Percentiles rank a stretch among this genome's conserved stretches.
These are phyloP conservation scores for Peniophora sp. DNA, from an alignment of 1,284 basidiomycete species.

Conservation along the genomic window DNA sequence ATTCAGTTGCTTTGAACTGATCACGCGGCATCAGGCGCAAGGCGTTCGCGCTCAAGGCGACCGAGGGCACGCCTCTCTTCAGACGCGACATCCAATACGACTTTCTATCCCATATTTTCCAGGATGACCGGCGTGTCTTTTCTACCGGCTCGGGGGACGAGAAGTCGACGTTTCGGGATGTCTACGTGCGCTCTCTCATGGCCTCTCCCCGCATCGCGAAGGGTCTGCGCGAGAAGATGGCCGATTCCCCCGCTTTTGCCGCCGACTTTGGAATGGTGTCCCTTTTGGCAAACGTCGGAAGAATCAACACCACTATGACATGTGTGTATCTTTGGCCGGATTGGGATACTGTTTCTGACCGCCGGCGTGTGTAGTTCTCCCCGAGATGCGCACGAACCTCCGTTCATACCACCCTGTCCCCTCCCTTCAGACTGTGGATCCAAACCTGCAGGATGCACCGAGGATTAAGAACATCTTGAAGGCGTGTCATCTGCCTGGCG, in stretches of 20 bases:
- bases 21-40: slow-evolving; percentile 31
- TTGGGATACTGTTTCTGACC: background rate
- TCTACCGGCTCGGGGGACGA: slow-evolving; percentile 26
- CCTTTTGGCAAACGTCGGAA: slow-evolving; percentile 72
- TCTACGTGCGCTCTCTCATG: slow-evolving; percentile 68
- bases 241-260: slow-evolving; percentile 54
- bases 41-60: slow-evolving; percentile 44
- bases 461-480: slow-evolving; percentile 73
- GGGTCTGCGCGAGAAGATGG: slow-evolving; percentile 63
- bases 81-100: slow-evolving; percentile 71
- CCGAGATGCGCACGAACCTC: slow-evolving; percentile 77
- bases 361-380: slow-evolving; percentile 41
- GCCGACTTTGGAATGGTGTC: slow-evolving; percentile 73
- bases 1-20: slow-evolving; percentile 5
- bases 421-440: slow-evolving; percentile 66
- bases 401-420: slow-evolving; percentile 81
- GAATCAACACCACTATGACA: slow-evolving; percentile 81
- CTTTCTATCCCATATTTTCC: slow-evolving; percentile 63
- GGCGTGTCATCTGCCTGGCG: slow-evolving; percentile 66
- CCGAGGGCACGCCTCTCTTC: slow-evolving; percentile 53
- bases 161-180: slow-evolving; percentile 50
- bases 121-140: slow-evolving; percentile 48
- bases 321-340: slow-evolving; percentile 40
- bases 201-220: slow-evolving; percentile 62
- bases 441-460: slow-evolving; percentile 76